Percentiles rank a stretch among this genome's conserved stretches.
phyloP scores from a whole-genome alignment of 192 early-diverging fungal genomes.

The Podila minutissima region DNA sequence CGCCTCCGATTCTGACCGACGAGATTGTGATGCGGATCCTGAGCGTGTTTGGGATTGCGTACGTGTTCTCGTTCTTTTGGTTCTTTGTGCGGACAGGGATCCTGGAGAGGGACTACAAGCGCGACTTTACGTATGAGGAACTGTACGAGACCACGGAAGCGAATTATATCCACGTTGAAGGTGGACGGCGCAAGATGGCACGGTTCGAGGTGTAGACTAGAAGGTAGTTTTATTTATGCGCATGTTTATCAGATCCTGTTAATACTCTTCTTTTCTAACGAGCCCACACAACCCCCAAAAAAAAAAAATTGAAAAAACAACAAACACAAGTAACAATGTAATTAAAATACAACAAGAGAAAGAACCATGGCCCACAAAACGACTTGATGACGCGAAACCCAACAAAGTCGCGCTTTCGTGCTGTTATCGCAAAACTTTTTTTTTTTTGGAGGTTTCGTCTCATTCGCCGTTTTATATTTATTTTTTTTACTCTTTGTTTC shows the following conservation, averaged over 20 bases:
- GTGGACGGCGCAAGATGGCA: conserved; percentile 20
- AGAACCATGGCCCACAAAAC: too few relatives aligned
- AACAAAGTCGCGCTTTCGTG: too few relatives aligned
- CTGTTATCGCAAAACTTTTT: too few relatives aligned
- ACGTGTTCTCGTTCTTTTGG: conserved; percentile 23
- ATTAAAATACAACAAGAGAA: too few relatives aligned
- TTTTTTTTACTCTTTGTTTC: neutral
- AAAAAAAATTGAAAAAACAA: too few relatives aligned
- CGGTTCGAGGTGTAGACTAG: conserved; percentile 25
- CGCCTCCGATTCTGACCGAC: conserved; percentile 24
- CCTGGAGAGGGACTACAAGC: conserved; percentile 16
- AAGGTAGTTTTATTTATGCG: neutral
- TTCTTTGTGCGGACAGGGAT: conserved; percentile 39
- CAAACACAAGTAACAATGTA: too few relatives aligned
- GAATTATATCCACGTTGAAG: conserved; percentile 22
- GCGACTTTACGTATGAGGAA: conserved; percentile 42
- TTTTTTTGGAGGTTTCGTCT: too few relatives aligned
- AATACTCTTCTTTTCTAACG: neutral
- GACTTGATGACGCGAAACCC: too few relatives aligned
- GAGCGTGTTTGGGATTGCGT: neutral
- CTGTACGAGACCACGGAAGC: conserved; percentile 29
- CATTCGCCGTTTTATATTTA: neutral
- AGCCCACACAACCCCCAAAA: too few relatives aligned
- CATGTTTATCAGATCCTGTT: neutral
- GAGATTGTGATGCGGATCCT: conserved; percentile 8